Conservation (phyloP, 1,284 basidiomycete species). For the Ustilago trichophora region DNA sequence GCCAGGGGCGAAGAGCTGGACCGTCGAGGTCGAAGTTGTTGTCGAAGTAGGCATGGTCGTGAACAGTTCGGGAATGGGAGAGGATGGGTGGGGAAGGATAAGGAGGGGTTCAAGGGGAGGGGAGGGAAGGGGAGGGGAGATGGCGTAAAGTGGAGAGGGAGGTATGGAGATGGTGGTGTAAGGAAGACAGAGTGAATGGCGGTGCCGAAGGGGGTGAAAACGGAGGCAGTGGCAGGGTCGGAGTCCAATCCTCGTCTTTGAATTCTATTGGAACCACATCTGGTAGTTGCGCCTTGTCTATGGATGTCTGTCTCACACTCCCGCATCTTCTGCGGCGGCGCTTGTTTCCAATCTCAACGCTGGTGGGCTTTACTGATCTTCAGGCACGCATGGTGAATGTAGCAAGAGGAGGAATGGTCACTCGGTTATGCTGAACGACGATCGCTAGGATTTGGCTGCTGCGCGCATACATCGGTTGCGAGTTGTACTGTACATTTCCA, state of each 20-base stretch:
- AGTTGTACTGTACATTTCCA: not conserved
- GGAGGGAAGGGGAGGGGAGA: not conserved
- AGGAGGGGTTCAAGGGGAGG: not conserved
- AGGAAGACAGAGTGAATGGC: not conserved
- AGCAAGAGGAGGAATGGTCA: not conserved
- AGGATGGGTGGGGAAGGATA: not conserved
- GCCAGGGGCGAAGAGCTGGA: constrained; percentile 36
- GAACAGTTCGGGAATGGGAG: not conserved
- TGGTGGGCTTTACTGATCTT: constrained; percentile 1
- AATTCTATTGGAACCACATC: too few relatives aligned
- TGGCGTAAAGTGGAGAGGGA: constrained; percentile 1
- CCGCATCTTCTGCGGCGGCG: too few relatives aligned
- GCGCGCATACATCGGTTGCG: not conserved
- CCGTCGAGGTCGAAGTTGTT: constrained; percentile 14
- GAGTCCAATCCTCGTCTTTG: constrained; percentile 3
- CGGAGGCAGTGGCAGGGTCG: not conserved
- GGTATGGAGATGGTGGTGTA: constrained; percentile 4
- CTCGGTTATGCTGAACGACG: constrained; percentile 36
- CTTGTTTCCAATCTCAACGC: too few relatives aligned
- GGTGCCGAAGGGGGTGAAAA: not conserved
- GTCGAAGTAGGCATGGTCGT: constrained; percentile 1
- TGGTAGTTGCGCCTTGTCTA: too few relatives aligned
- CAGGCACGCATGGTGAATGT: constrained; percentile 2
- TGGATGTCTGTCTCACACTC: too few relatives aligned
- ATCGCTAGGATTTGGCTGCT: constrained; percentile 13